Evolutionary conservation across 2,329 filamentous ascomycete genomes (phyloP).

Genomic region (Fusarium concolor): DNA sequence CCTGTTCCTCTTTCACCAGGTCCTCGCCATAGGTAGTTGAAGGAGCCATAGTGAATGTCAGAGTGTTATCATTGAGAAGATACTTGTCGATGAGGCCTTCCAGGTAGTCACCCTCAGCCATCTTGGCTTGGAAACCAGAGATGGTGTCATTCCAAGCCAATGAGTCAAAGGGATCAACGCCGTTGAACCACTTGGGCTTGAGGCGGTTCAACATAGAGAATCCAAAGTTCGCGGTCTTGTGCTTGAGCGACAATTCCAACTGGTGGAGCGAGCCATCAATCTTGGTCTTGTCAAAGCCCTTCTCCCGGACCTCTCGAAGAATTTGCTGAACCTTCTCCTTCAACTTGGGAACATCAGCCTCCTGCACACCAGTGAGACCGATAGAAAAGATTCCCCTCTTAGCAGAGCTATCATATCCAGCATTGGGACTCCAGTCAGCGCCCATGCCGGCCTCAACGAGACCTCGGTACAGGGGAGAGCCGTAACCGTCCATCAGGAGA

Average conservation of each 20-base stretch:
- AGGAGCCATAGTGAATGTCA: conserved; percentile 95
- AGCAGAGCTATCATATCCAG: conserved; percentile 85
- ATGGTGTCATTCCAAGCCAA: conserved; percentile 93
- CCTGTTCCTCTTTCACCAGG: conserved; percentile 79
- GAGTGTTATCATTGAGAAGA: conserved; percentile 83
- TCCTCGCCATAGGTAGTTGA: conserved; percentile 79
- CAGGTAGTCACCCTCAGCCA: conserved; percentile 82
- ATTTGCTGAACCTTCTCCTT: conserved; percentile 80
- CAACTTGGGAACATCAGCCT: conserved; percentile 81
- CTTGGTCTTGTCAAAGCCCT: conserved; percentile 89
- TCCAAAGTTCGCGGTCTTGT: conserved; percentile 96
- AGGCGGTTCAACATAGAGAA: conserved; percentile 90
- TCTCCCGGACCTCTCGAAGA: conserved; percentile 74
- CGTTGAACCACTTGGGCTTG: conserved; percentile 95
- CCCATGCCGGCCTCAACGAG: conserved; percentile 91
- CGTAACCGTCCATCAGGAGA: conserved; percentile 91
- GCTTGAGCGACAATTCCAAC: conserved; percentile 90
- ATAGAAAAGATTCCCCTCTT: conserved; percentile 87
- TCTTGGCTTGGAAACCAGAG: conserved; percentile 80
- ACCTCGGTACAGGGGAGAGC: conserved; percentile 89
- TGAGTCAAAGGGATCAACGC: conserved; percentile 89
- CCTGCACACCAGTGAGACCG: conserved; percentile 88
- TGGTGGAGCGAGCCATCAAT: conserved; percentile 95
- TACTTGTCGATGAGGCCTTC: conserved; percentile 91
- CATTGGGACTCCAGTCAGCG: conserved; percentile 94